Conservation (phyloP, 2,329 filamentous ascomycete species). For the Bipolaris gigantea region DNA sequence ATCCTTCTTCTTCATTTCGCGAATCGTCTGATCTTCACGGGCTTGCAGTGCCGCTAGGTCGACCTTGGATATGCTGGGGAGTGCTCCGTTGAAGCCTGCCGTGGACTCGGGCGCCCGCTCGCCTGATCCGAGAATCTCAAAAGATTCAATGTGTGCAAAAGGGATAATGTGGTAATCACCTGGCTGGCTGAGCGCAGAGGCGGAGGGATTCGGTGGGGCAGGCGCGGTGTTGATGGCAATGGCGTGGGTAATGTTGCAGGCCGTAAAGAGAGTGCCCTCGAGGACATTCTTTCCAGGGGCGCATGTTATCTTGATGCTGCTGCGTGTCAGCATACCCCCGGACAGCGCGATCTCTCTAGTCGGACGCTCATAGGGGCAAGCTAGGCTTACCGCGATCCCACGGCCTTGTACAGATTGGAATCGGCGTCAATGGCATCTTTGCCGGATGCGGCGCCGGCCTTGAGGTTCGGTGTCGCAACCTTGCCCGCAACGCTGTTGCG, state of each 20-base stretch:
- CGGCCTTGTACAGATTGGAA: constrained; percentile 59
- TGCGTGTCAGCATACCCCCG: constrained; percentile 16
- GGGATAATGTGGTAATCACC: constrained; percentile 65
- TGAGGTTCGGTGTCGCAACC: constrained; percentile 53
- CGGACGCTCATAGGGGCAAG: not conserved
- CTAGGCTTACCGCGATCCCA: constrained; percentile 61
- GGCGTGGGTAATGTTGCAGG: constrained; percentile 62
- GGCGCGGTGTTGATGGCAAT: constrained; percentile 62
- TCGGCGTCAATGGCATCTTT: constrained; percentile 55
- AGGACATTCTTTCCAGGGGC: constrained; percentile 55
- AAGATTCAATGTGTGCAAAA: constrained; percentile 60
- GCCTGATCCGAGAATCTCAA: constrained; percentile 54
- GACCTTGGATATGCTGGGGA: constrained; percentile 53
- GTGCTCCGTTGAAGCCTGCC: constrained; percentile 50
- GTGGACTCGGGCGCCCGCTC: constrained; percentile 41
- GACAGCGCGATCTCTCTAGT: no score
- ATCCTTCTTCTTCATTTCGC: constrained; percentile 60
- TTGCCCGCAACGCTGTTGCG: constrained; percentile 59
- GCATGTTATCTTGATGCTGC: constrained; percentile 62
- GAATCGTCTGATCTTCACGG: constrained; percentile 59
- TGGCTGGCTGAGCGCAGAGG: constrained; percentile 44
- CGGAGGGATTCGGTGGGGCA: constrained; percentile 48
- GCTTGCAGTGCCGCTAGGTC: constrained; percentile 58
- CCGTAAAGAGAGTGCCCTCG: constrained; percentile 65
- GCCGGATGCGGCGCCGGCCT: constrained; percentile 46